Evolutionary conservation across 495 filamentous ascomycete genomes (phyloP).

Genomic region (Aspergillus haitiensis): DNA sequence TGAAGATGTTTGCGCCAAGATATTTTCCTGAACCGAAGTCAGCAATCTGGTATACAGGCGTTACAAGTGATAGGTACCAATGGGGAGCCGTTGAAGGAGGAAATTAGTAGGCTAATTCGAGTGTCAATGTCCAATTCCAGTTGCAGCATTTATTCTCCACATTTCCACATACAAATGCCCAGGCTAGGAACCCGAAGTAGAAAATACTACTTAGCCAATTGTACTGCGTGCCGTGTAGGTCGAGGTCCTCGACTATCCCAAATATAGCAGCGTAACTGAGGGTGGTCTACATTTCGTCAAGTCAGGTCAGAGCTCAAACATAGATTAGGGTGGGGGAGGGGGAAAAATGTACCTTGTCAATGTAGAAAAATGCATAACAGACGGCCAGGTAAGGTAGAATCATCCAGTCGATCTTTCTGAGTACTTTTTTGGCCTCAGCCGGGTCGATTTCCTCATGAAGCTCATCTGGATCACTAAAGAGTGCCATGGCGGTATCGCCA

Average conservation of each 20-base stretch:
- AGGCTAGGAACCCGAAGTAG: conserved; percentile 53
- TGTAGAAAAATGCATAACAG: conserved; percentile 62
- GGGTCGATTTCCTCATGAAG: conserved; percentile 50
- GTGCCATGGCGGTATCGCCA: conserved; percentile 47
- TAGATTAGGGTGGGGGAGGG: conserved; percentile 15
- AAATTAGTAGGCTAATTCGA: conserved; percentile 45
- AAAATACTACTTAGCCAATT: conserved; percentile 52
- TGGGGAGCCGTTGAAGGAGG: conserved; percentile 57
- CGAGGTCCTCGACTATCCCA: conserved; percentile 51
- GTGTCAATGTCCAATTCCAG: not conserved
- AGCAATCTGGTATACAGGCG: conserved; percentile 4
- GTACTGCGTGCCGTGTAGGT: conserved; percentile 50
- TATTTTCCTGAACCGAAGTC: conserved; percentile 47
- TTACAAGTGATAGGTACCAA: conserved; percentile 34
- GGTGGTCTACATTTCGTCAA: conserved; percentile 46
- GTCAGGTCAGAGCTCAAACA: not conserved
- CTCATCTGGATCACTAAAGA: conserved; percentile 44
- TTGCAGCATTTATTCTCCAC: not conserved
- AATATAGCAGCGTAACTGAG: conserved; percentile 61
- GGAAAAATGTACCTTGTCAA: conserved; percentile 49
- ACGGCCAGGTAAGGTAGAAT: conserved; percentile 52
- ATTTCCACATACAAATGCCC: conserved; percentile 37
- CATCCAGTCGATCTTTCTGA: conserved; percentile 58
- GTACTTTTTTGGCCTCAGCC: conserved; percentile 46
- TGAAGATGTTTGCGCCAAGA: conserved; percentile 58